Base-by-base conservation (phyloP, 1,139 yeast species). In the Pichia kudriavzevii region DNA sequence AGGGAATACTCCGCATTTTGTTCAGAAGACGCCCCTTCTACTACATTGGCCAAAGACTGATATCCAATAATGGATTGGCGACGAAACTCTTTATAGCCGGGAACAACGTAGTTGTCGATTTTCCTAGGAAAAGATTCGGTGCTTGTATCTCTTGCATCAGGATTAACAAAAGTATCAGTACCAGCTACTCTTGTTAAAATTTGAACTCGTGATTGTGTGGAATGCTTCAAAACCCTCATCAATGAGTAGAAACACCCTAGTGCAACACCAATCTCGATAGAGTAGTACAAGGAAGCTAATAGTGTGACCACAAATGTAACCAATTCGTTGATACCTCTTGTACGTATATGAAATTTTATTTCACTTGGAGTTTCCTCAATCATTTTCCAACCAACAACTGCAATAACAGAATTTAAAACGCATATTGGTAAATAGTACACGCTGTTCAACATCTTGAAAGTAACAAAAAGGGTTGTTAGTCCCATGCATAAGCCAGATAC, bases 351-450 rank as follows among this genome's bases (percentile, higher is more conserved):
- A 56, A 85, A 88, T 39, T 52, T 56, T 21, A 91, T 43, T 48
- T 88, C 97, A 22, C 66, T 66, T 0, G 97, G 97, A 0, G 94
- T 85, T 50, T 91, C 98, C 47, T 83, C 94, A 17, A 91, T 60
- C 35, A 91, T 65, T 39, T 79, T 73, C 2, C 84, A 49, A 13
- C 95, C 97, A 36, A 91, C 85, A 2, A 75, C 74, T 0, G 85
- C 75, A 5, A 91, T 80, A 11, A 88, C 79, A 1, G 87, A 87
- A 33, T 94, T 79, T 21, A 91, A 64, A 36, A 85, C 76, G 51
- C 95, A 83, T 28, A 72, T 66, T 1, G 98, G 98, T 26, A 88
- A 70, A 49, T 66, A 81, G 54, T 77, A 80, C 37, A 91, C 69
- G 41, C 67, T 69, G 20, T 74, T 74, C 53, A 87, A 61, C 30